Conservation (phyloP, 306 rosid genomes). For the Sindora glabra region DNA sequence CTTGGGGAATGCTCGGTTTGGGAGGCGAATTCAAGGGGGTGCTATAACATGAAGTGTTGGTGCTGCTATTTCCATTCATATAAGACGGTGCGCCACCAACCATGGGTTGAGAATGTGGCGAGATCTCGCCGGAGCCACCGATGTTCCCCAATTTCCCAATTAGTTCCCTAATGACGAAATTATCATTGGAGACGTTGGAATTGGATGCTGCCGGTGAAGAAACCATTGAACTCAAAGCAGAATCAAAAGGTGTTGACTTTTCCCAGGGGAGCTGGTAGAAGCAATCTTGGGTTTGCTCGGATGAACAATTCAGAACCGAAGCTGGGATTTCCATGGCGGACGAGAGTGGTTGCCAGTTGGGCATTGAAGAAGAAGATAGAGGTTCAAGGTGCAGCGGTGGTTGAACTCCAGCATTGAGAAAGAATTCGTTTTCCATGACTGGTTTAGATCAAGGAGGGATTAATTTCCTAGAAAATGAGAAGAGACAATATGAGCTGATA, state of each 20-base stretch:
- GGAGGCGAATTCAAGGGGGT: conserved; percentile 72
- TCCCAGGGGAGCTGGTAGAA: conserved; percentile 49
- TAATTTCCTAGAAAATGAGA: background rate
- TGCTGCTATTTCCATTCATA: conserved; percentile 26
- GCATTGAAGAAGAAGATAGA: conserved; percentile 13
- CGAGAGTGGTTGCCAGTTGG: conserved; percentile 34
- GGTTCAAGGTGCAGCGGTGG: conserved; percentile 23
- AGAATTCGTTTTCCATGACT: conserved; percentile 19
- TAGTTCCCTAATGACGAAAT: conserved; percentile 52
- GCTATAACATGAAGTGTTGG: conserved; percentile 45
- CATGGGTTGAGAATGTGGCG: conserved; percentile 28
- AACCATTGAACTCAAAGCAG: conserved; percentile 67
- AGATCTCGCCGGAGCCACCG: conserved; percentile 49
- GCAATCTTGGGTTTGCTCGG: conserved; percentile 37
- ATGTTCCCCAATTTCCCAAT: conserved; percentile 58
- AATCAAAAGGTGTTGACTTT: conserved; percentile 48
- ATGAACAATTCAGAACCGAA: conserved; percentile 25
- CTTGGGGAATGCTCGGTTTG: conserved; percentile 31
- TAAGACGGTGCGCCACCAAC: conserved; percentile 10
- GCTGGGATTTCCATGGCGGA: too few relatives aligned
- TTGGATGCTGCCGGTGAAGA: conserved; percentile 61
- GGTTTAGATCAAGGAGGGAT: too few relatives aligned
- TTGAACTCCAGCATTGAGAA: conserved; percentile 30
- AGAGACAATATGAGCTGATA: background rate
- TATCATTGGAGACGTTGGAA: conserved; percentile 46